phyloP scores from a whole-genome alignment of 495 filamentous ascomycete species.

The Trichocladium antarcticum region DNA sequence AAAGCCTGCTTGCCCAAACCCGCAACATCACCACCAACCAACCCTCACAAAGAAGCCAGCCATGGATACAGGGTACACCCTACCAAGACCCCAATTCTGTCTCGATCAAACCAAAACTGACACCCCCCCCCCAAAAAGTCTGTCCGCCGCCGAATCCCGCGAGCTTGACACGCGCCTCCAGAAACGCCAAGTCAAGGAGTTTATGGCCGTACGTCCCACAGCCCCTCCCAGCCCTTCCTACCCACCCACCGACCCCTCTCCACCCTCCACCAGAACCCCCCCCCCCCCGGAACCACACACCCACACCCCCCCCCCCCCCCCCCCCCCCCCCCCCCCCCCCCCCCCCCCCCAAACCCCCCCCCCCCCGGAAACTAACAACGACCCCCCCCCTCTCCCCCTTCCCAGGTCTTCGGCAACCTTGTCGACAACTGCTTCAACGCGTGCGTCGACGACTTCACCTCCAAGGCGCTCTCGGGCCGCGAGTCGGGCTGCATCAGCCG shows the following conservation, averaged over 20 bases:
- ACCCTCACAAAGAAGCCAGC: background rate
- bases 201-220: slow-evolving; percentile 90
- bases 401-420: slow-evolving; percentile 92
- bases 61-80: slow-evolving; percentile 12
- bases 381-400: background rate
- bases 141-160: slow-evolving; percentile 74
- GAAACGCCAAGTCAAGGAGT: slow-evolving; percentile 95
- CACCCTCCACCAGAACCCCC: background rate
- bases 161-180: slow-evolving; percentile 89
- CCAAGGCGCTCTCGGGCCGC: slow-evolving; percentile 74
- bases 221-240: background rate
- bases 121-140: slow-evolving; percentile 26
- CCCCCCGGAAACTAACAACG: slow-evolving; percentile 6
- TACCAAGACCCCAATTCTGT: background rate
- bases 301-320: background rate
- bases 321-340: slow-evolving; percentile 1
- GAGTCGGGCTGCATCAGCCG: slow-evolving; percentile 85
- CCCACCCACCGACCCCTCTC: background rate
- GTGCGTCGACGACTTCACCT: slow-evolving; percentile 97
- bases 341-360: slow-evolving; percentile 1
- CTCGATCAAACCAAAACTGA: slow-evolving; percentile 8
- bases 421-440: slow-evolving; percentile 92
- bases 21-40: background rate
- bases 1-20: background rate
- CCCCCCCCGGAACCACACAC: background rate